Percentiles rank a stretch among this genome's conserved stretches.
Evolutionary conservation across 2,329 filamentous ascomycete species (phyloP).

Genomic region (Aspergillus sp.): DNA sequence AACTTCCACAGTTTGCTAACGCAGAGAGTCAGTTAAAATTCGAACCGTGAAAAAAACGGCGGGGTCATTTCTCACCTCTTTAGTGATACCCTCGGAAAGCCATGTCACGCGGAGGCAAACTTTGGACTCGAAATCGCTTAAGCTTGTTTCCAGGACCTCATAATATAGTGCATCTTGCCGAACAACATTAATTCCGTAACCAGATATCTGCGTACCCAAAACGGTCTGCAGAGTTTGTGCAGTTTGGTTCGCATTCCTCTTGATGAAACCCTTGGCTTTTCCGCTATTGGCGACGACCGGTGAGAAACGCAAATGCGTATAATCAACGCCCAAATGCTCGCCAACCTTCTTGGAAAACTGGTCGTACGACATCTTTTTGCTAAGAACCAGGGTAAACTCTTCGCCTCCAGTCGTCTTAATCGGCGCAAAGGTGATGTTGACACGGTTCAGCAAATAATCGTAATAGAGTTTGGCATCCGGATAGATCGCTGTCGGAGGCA

Average conservation of each 20-base stretch:
- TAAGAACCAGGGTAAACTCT: constrained; percentile 76
- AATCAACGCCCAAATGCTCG: constrained; percentile 70
- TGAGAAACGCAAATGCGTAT: constrained; percentile 88
- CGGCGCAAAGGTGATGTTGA: constrained; percentile 75
- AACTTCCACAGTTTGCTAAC: constrained; percentile 72
- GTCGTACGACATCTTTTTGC: constrained; percentile 87
- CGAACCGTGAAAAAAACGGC: background rate
- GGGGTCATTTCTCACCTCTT: constrained; percentile 63
- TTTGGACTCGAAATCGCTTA: constrained; percentile 90
- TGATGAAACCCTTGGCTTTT: constrained; percentile 75
- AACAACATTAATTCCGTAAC: constrained; percentile 67
- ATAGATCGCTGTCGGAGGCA: constrained; percentile 49
- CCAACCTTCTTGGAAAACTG: constrained; percentile 81
- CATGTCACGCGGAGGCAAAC: constrained; percentile 80
- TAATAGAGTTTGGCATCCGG: constrained; percentile 81
- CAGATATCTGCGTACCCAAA: constrained; percentile 70
- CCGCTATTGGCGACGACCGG: constrained; percentile 76
- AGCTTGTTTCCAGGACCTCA: constrained; percentile 89
- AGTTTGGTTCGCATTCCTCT: constrained; percentile 68
- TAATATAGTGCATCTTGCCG: constrained; percentile 80
- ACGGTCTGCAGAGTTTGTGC: constrained; percentile 74
- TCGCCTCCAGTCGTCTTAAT: constrained; percentile 55
- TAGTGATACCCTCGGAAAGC: constrained; percentile 85
- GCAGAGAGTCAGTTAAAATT: constrained; percentile 16
- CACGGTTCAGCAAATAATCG: constrained; percentile 85